Base-by-base conservation (phyloP, 2,329 filamentous ascomycete species). In the Blastomyces silverae region DNA sequence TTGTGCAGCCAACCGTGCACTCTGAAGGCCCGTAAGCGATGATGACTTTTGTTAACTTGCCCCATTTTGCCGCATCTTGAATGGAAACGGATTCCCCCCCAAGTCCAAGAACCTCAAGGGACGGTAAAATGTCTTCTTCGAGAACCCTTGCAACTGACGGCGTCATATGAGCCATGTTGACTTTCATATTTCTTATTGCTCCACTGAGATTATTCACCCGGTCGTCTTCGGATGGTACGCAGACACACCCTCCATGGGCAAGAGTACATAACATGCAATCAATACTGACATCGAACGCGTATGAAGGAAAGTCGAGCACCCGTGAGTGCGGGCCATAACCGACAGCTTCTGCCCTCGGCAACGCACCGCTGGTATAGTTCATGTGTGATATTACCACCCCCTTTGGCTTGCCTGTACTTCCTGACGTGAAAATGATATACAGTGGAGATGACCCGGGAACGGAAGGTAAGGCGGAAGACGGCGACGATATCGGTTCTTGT, bases 341-440 rank as follows among this genome's bases (percentile, higher is more conserved):
- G 8, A 87, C 76, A 0, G 82, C 80, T 0, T 78, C 73, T 0
- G 81, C 83, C 66, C 86, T 83, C 0, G 80, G 79, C 13, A 81
- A 72, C 28, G 85, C 82, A 5, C 82, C 80, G 0, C 85, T 85
- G 0, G 84, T 83, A 4, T 88, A 80, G 0, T 85, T 82, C 0
- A 76, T 74, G 66, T 89, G 87, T 1, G 82, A 84, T 62, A 88
- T 85, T 46, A 85, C 83, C 22, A 88, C 82, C 2, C 86, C 87
- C 63, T 85, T 84, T 0, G 82, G 80, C 50, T 77, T 78, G 31
- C 81, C 81, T 0, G 83, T 83, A 10, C 83, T 83, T 0, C 83
- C 83, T 11, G 82, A 82, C 1, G 82, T 83, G 68, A 89, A 85
- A 17, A 89, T 81, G 2, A 87, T 79, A 70, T 87, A 89, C 2